phyloP scores from a whole-genome alignment of 2,329 filamentous ascomycete species.

The Volutella citrinella region DNA sequence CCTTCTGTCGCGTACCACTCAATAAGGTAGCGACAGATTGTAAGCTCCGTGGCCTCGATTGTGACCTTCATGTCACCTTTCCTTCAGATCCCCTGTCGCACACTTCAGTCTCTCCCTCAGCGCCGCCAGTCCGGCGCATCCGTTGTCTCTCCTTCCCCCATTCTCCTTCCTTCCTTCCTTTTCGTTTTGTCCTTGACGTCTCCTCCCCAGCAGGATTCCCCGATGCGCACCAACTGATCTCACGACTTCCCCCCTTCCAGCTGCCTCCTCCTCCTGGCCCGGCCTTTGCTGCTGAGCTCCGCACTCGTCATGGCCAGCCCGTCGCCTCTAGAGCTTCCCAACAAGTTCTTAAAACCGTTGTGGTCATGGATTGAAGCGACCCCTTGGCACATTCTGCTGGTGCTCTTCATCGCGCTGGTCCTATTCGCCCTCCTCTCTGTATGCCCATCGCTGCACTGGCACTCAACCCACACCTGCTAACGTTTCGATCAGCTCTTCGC shows the following conservation, averaged over 20 bases:
- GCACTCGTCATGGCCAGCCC: constrained; percentile 13
- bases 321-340: constrained; percentile 29
- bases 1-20: too few relatives aligned
- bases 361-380: constrained; percentile 35
- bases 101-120: too few relatives aligned
- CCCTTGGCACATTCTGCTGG: constrained; percentile 37
- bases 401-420: constrained; percentile 32
- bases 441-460: constrained; percentile 19
- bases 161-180: neutral
- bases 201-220: too few relatives aligned
- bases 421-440: constrained; percentile 37
- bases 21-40: too few relatives aligned
- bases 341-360: constrained; percentile 32
- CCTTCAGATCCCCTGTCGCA: too few relatives aligned
- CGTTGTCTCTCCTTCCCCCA: constrained; percentile 2
- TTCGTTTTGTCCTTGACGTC: constrained; percentile 6
- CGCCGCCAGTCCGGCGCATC: neutral
- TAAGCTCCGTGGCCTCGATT: too few relatives aligned
- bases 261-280: too few relatives aligned
- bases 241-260: too few relatives aligned
- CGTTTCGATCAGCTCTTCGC: constrained; percentile 50
- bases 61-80: too few relatives aligned
- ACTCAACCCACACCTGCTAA: neutral
- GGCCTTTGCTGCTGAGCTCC: constrained; percentile 8
- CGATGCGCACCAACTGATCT: too few relatives aligned